phyloP scores from a whole-genome alignment of 2,329 filamentous ascomycete genomes.

The Claviceps lovelessii region DNA sequence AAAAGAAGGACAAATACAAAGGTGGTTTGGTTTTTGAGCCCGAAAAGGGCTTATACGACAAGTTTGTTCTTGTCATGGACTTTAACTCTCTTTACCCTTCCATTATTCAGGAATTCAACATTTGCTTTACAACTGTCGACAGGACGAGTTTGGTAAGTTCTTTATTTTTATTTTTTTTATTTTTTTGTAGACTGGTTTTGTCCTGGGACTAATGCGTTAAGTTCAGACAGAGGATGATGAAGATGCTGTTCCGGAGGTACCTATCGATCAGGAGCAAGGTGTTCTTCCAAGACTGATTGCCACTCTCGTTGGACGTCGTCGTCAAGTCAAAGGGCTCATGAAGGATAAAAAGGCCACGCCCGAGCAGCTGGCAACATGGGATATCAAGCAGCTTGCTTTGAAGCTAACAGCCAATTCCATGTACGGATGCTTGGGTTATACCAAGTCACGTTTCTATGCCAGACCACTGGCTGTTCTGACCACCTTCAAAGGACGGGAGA shows the following conservation, averaged over 20 bases:
- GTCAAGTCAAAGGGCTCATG: constrained; percentile 93
- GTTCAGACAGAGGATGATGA: constrained; percentile 55
- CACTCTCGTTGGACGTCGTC: constrained; percentile 74
- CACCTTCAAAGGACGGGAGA: constrained; percentile 94
- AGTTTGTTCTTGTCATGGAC: constrained; percentile 98
- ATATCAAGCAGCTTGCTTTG: constrained; percentile 91
- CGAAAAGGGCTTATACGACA: constrained; percentile 94
- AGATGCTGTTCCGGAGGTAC: constrained; percentile 79
- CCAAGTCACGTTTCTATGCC: constrained; percentile 93
- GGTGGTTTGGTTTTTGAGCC: constrained; percentile 97
- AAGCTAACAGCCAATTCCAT: constrained; percentile 98
- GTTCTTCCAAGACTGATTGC: constrained; percentile 84
- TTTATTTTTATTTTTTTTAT: not conserved
- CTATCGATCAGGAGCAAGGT: constrained; percentile 61
- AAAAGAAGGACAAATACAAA: constrained; percentile 99
- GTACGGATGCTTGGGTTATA: constrained; percentile 97
- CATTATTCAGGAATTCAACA: constrained; percentile 98
- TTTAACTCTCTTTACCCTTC: constrained; percentile 98
- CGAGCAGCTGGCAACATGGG: constrained; percentile 86
- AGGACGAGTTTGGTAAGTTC: constrained; percentile 51
- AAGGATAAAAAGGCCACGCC: constrained; percentile 77
- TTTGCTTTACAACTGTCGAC: constrained; percentile 96
- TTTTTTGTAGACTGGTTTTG: not conserved
- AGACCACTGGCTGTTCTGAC: constrained; percentile 89
- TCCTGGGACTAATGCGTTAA: constrained; percentile 14